A percentile compares a stretch with the other conserved stretches of the same genome.
Conservation (phyloP, 23 red algal genomes). For the Gracilaria caudata region DNA sequence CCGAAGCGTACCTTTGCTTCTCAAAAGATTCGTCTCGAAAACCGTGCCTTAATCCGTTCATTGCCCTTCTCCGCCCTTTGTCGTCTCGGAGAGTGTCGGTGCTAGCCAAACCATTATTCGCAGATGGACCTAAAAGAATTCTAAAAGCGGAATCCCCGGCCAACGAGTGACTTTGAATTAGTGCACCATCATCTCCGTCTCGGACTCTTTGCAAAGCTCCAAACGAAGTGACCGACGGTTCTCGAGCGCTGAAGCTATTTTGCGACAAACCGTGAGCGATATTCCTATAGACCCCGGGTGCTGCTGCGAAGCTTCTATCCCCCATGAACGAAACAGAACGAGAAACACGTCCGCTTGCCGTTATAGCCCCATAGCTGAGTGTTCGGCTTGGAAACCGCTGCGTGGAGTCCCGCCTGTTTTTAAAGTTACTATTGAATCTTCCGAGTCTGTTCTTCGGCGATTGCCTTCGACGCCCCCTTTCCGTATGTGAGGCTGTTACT, state of each 20-base stretch:
- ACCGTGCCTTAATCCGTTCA: slow-evolving; percentile 33
- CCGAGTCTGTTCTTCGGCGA: neutral
- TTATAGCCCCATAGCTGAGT: slow-evolving; percentile 39
- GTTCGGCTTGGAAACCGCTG: slow-evolving; percentile 24
- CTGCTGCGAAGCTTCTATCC: slow-evolving; percentile 1
- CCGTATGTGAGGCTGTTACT: neutral
- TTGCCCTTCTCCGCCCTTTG: slow-evolving; percentile 23
- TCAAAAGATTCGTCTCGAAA: slow-evolving; percentile 73
- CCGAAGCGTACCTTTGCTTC: slow-evolving; percentile 81
- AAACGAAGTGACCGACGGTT: slow-evolving; percentile 1
- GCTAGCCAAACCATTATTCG: slow-evolving; percentile 20
- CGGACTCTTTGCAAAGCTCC: neutral
- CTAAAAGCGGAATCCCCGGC: slow-evolving; percentile 38
- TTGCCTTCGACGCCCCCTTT: neutral
- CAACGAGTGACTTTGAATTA: slow-evolving; percentile 38
- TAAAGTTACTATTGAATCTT: neutral
- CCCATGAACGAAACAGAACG: slow-evolving; percentile 54
- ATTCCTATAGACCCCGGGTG: neutral
- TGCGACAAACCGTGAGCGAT: neutral
- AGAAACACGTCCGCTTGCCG: neutral
- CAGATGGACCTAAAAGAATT: slow-evolving; percentile 42
- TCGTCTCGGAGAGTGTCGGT: slow-evolving; percentile 7
- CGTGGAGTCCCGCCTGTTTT: neutral
- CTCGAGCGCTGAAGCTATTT: slow-evolving; percentile 19
- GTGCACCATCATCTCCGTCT: slow-evolving; percentile 29